Conservation (phyloP, 306 rosid species). For the Abrus precatorius region DNA sequence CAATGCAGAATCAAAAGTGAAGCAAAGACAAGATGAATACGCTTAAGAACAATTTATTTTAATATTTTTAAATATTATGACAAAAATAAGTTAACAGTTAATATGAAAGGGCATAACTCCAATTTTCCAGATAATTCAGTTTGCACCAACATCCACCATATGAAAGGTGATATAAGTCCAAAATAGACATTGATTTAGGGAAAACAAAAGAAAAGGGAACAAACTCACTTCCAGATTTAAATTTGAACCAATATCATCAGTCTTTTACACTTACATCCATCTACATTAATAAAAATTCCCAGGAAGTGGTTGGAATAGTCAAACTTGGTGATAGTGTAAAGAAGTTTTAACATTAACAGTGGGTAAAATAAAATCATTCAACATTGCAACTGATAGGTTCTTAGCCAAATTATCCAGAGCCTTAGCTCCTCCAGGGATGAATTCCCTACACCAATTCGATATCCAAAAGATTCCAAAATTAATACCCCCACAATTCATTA, state of each 20-base stretch:
- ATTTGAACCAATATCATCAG: not conserved
- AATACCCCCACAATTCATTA: too few species aligned
- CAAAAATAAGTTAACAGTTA: not conserved
- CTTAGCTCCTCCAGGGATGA: too few species aligned
- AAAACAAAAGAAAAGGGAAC: not conserved
- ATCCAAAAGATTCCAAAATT: too few species aligned
- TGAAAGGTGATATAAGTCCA: not conserved
- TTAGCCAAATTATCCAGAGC: too few species aligned
- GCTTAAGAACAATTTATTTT: not conserved
- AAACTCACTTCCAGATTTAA: slow-evolving; percentile 16
- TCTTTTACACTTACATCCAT: not conserved
- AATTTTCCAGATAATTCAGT: not conserved
- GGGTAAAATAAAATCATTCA: not conserved
- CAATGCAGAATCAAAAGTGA: slow-evolving; percentile 6
- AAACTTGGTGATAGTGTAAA: slow-evolving; percentile 1
- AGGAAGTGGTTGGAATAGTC: not conserved
- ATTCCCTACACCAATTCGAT: too few species aligned
- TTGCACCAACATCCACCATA: not conserved
- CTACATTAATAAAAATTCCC: slow-evolving; percentile 7
- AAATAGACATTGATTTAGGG: not conserved
- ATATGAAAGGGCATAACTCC: not conserved
- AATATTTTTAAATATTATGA: slow-evolving; percentile 2
- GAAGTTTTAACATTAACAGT: not conserved
- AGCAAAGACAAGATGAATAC: slow-evolving; percentile 1
- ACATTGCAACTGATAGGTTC: not conserved